phyloP scores from a whole-genome alignment of 1,139 yeast species.

The Debaryomycetaceae sp. region DNA sequence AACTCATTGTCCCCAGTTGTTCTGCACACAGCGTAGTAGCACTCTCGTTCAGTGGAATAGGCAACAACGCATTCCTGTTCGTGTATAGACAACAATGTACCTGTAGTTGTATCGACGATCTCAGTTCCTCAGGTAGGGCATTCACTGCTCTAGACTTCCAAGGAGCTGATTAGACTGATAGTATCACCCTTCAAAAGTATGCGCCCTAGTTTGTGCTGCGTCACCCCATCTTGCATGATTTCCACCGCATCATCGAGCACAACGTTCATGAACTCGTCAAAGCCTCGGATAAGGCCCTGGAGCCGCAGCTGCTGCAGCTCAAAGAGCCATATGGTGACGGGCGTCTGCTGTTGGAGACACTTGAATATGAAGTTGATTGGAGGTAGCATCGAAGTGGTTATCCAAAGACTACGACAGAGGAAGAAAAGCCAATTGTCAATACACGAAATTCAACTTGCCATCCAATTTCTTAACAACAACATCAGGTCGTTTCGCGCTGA shows the following conservation, averaged over 20 bases:
- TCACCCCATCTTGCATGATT: constrained; percentile 36
- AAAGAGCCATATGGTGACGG: constrained; percentile 77
- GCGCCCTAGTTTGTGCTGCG: constrained; percentile 29
- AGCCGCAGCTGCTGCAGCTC: constrained; percentile 74
- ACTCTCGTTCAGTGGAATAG: no score
- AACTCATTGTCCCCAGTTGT: no score
- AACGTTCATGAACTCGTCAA: constrained; percentile 95
- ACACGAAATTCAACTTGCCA: no score
- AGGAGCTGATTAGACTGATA: constrained; percentile 65
- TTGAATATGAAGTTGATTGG: constrained; percentile 89
- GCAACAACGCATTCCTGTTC: no score
- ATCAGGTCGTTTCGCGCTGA: no score
- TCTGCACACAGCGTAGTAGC: no score
- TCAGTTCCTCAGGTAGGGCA: background rate
- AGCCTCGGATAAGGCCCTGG: constrained; percentile 80
- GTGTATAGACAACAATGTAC: no score
- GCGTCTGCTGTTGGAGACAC: constrained; percentile 70
- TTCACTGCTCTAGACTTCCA: constrained; percentile 32
- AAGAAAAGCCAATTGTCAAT: no score
- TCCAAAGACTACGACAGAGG: no score
- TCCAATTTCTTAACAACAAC: no score
- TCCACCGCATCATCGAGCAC: constrained; percentile 89
- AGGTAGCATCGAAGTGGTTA: no score
- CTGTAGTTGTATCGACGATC: no score
- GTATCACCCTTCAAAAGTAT: constrained; percentile 89